These are phyloP conservation scores for Oleoguttula mirabilis DNA, from an alignment of 495 filamentous ascomycete species.

Conservation along the genomic window DNA sequence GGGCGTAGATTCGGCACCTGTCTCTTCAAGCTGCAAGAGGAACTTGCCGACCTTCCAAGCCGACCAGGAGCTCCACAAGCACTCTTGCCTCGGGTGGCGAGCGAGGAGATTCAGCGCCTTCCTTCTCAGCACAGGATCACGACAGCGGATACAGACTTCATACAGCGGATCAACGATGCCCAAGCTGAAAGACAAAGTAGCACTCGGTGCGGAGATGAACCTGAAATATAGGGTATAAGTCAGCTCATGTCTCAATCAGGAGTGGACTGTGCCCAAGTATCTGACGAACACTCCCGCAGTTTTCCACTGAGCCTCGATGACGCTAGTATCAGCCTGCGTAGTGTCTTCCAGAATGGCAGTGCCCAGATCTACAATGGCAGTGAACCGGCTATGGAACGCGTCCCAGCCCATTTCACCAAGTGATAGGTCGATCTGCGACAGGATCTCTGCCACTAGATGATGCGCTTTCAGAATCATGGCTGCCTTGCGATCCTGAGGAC, in stretches of 20 bases:
- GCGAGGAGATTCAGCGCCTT: constrained; percentile 11
- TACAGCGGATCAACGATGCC: constrained; percentile 14
- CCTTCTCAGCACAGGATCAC: constrained; percentile 6
- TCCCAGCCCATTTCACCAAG: constrained; percentile 13
- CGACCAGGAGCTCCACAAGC: constrained; percentile 12
- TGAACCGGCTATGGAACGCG: constrained; percentile 5
- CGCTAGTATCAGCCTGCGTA: background rate
- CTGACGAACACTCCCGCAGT: constrained; percentile 1
- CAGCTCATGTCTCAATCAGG: too few species aligned
- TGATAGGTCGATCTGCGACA: constrained; percentile 9
- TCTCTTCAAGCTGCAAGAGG: constrained; percentile 10
- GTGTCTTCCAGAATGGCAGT: constrained; percentile 6
- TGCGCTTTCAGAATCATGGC: constrained; percentile 16
- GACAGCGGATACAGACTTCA: constrained; percentile 8
- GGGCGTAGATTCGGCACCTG: background rate
- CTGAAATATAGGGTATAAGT: too few species aligned
- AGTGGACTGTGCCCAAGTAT: too few species aligned
- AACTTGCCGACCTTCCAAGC: constrained; percentile 18
- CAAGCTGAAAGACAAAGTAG: constrained; percentile 10
- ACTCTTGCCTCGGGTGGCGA: constrained; percentile 12
- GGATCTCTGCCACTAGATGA: constrained; percentile 10
- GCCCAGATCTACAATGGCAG: constrained; percentile 10
- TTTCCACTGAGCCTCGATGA: constrained; percentile 16
- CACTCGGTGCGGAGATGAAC: constrained; percentile 7
- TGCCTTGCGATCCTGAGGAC: constrained; percentile 1